These are phyloP conservation scores for Clarkia xantiana DNA, from an alignment of 345 rosid genomes.

Conservation along the genomic window DNA sequence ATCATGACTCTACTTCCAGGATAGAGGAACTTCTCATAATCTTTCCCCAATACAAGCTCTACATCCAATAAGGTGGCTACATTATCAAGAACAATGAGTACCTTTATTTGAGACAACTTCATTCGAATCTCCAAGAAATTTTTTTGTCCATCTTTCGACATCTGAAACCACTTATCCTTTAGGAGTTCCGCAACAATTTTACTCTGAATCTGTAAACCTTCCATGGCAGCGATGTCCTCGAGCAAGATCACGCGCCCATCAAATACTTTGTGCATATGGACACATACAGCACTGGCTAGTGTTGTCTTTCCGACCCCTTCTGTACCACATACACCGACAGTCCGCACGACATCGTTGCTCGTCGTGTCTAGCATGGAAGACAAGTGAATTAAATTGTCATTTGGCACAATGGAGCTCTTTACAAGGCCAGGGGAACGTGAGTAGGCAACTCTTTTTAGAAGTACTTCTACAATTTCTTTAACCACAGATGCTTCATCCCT, in stretches of 20 bases:
- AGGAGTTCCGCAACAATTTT: background rate
- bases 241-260: conserved; percentile 4
- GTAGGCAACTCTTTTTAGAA: background rate
- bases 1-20: too few relatives aligned
- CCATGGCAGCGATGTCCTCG: background rate
- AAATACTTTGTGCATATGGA: background rate
- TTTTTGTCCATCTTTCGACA: background rate
- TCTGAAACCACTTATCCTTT: background rate
- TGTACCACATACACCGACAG: conserved; percentile 3
- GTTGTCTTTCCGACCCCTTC: too few relatives aligned
- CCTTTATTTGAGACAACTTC: background rate
- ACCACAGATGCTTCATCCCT: conserved; percentile 4
- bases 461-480: background rate
- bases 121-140: background rate
- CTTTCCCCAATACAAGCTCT: too few relatives aligned
- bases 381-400: background rate
- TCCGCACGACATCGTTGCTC: background rate
- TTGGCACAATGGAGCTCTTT: too few relatives aligned
- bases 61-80: too few relatives aligned
- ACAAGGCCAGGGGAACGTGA: background rate
- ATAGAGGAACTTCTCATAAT: too few relatives aligned
- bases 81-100: conserved; percentile 1
- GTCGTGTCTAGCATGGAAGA: background rate
- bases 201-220: too few relatives aligned
- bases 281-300: background rate